Conservation (phyloP, 225 moss, liverwort and hornwort species). For the Straminergon stramineum region DNA sequence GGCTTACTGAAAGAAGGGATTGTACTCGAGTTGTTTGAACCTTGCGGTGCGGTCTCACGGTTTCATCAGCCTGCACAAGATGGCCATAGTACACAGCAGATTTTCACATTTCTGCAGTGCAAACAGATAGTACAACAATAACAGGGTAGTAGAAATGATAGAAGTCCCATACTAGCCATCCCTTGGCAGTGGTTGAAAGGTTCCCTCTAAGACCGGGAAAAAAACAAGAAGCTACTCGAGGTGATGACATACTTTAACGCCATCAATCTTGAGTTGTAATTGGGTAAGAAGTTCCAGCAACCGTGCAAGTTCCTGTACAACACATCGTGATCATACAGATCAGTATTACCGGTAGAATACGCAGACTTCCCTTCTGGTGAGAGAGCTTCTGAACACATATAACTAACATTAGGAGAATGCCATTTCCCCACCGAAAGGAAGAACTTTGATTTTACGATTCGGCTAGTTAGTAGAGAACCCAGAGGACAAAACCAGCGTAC, state of each 20-base stretch:
- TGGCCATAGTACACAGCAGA: neutral
- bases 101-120: neutral
- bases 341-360: neutral
- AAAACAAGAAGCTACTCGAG: neutral
- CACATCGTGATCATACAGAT: neutral
- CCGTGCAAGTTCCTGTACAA: conserved; percentile 56
- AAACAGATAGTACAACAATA: neutral
- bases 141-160: neutral
- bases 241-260: conserved; percentile 53
- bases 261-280: conserved; percentile 83
- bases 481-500: no score
- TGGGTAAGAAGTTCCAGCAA: conserved; percentile 88
- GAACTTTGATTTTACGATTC: neutral
- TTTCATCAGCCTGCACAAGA: conserved; percentile 63
- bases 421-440: neutral
- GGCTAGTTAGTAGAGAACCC: neutral
- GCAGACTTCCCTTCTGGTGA: neutral
- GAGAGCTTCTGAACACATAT: neutral
- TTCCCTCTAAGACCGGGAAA: neutral
- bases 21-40: conserved; percentile 85
- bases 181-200: neutral
- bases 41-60: conserved; percentile 80
- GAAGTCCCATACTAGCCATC: neutral
- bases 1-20: conserved; percentile 63
- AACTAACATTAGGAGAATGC: neutral